Conservation (phyloP, 805 yeast species). For the Wickerhamomyces hampshirensis region DNA sequence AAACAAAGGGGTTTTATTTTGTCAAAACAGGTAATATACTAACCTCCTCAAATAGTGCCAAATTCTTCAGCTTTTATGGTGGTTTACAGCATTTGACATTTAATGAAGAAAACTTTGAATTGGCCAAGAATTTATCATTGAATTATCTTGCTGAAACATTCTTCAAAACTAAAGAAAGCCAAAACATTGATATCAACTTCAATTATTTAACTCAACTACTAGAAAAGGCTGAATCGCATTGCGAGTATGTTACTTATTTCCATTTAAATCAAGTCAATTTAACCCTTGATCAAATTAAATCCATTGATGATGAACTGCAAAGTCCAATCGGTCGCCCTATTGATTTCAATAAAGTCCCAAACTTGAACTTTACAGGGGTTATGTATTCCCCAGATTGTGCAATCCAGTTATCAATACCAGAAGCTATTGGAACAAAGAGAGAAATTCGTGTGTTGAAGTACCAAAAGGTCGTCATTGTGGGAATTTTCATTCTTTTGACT, state of each 20-base stretch:
- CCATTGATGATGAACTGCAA: constrained; percentile 66
- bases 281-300: constrained; percentile 45
- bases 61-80: constrained; percentile 56
- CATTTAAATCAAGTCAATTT: constrained; percentile 63
- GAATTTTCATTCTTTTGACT: constrained; percentile 20
- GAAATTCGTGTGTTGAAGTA: constrained; percentile 36
- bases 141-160: constrained; percentile 40
- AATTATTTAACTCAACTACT: constrained; percentile 21
- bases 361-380: constrained; percentile 49
- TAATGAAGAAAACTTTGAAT: constrained; percentile 38
- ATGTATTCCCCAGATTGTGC: constrained; percentile 92
- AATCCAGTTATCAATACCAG: constrained; percentile 36
- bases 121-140: constrained; percentile 39
- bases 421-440: constrained; percentile 48
- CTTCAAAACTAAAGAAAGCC: constrained; percentile 11
- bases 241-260: constrained; percentile 69
- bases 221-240: constrained; percentile 36
- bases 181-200: constrained; percentile 21
- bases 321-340: constrained; percentile 81
- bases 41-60: constrained; percentile 56
- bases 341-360: constrained; percentile 45
- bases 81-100: constrained; percentile 50
- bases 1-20: constrained; percentile 59
- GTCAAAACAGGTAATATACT: constrained; percentile 61
- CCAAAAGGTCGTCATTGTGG: constrained; percentile 15